Percentiles rank a stretch among this genome's conserved stretches.
Evolutionary conservation across 1,284 basidiomycete genomes (phyloP).

Genomic region (Jaminaea rosea): DNA sequence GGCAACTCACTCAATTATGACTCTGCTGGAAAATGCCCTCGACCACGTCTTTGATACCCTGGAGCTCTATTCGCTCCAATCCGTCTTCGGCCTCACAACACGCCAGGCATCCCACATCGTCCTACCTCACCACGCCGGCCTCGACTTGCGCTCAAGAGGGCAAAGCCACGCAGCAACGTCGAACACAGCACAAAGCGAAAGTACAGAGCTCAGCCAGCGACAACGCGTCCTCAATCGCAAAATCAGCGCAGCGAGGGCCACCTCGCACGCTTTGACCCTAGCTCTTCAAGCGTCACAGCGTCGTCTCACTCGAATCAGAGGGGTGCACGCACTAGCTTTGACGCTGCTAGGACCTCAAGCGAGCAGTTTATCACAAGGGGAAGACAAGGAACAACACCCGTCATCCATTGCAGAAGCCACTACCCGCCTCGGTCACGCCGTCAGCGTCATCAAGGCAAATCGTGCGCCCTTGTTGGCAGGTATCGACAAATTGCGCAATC

Average conservation of each 20-base stretch:
- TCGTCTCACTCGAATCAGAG: slow-evolving; percentile 14
- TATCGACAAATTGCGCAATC: slow-evolving; percentile 15
- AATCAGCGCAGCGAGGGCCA: slow-evolving; percentile 23
- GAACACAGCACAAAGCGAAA: background rate
- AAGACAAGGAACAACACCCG: too few relatives aligned
- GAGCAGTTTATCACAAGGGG: too few relatives aligned
- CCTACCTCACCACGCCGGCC: slow-evolving; percentile 39
- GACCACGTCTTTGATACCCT: slow-evolving; percentile 44
- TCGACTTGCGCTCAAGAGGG: slow-evolving; percentile 32
- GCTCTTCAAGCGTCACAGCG: slow-evolving; percentile 12
- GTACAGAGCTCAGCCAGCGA: slow-evolving; percentile 14
- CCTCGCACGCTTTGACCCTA: slow-evolving; percentile 19
- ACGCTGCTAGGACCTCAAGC: too few relatives aligned
- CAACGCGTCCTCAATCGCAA: slow-evolving; percentile 23
- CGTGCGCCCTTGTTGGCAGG: slow-evolving; percentile 19
- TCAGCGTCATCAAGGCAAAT: slow-evolving; percentile 22
- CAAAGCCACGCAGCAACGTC: background rate
- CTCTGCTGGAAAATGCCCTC: slow-evolving; percentile 41
- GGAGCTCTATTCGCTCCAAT: slow-evolving; percentile 40
- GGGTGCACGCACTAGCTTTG: too few relatives aligned
- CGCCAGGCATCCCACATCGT: slow-evolving; percentile 36
- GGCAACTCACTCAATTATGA: slow-evolving; percentile 36
- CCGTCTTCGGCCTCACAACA: slow-evolving; percentile 36
- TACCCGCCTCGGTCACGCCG: slow-evolving; percentile 14
- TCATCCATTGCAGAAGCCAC: background rate